phyloP scores from a whole-genome alignment of 2,329 filamentous ascomycete genomes.

The Colletotrichum sp. region DNA sequence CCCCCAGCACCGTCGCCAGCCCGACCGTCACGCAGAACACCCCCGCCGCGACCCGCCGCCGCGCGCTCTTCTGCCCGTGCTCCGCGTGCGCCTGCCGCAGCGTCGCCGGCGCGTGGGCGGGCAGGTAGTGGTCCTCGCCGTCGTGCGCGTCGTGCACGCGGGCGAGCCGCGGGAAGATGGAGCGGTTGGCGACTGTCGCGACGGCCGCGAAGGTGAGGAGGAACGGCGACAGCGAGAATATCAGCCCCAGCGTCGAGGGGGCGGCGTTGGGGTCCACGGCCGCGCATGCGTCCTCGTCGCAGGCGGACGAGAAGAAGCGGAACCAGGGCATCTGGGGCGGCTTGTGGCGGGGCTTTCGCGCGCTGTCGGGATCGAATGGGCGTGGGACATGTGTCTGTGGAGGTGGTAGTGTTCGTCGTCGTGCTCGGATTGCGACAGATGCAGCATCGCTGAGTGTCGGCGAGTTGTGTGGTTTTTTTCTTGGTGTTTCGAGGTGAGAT shows the following conservation, averaged over 20 bases:
- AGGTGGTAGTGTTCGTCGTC: neutral
- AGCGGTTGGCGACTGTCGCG: conserved; percentile 66
- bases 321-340: conserved; percentile 22
- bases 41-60: conserved; percentile 59
- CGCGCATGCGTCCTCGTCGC: conserved; percentile 64
- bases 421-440: neutral
- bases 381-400: neutral
- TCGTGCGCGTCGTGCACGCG: conserved; percentile 55
- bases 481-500: neutral
- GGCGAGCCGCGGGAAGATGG: conserved; percentile 76
- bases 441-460: neutral
- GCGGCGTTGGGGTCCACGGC: conserved; percentile 43
- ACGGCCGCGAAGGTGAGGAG: conserved; percentile 71
- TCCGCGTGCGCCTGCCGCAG: conserved; percentile 65
- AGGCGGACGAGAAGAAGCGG: conserved; percentile 43
- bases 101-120: conserved; percentile 64
- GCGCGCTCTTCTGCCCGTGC: conserved; percentile 57
- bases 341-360: neutral
- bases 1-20: conserved; percentile 77
- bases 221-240: conserved; percentile 73
- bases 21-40: conserved; percentile 81
- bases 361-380: neutral
- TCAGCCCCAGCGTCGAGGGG: conserved; percentile 45
- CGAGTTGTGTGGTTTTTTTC: neutral
- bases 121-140: conserved; percentile 66